These are phyloP conservation scores for Fusarium robinianum DNA, from an alignment of 2,329 filamentous ascomycete species.

Conservation along the genomic window DNA sequence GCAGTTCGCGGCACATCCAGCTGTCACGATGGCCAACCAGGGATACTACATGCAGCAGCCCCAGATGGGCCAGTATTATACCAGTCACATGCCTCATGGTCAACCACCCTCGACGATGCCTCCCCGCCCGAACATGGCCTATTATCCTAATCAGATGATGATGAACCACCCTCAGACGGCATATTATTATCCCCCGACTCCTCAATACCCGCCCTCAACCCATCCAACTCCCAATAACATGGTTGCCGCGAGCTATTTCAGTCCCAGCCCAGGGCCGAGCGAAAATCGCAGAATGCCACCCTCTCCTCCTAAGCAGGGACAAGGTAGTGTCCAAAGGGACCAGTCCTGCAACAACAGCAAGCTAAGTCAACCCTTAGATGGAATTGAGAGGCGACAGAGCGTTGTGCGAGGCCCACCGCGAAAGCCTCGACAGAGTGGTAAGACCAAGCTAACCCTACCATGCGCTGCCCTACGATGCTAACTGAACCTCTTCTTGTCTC, in stretches of 20 bases:
- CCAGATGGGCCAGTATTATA: slow-evolving; percentile 52
- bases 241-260: slow-evolving; percentile 44
- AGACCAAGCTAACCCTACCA: slow-evolving; percentile 36
- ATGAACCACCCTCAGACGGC: slow-evolving; percentile 48
- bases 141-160: slow-evolving; percentile 50
- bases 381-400: slow-evolving; percentile 29
- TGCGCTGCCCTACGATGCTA: slow-evolving; percentile 11
- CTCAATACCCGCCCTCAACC: slow-evolving; percentile 44
- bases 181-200: slow-evolving; percentile 52
- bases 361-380: slow-evolving; percentile 29
- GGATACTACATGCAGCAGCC: slow-evolving; percentile 55
- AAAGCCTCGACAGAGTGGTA: slow-evolving; percentile 63
- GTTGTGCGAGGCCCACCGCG: slow-evolving; percentile 43
- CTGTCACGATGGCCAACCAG: slow-evolving; percentile 47
- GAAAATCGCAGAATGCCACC: slow-evolving; percentile 33
- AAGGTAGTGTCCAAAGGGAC: slow-evolving; percentile 31
- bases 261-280: slow-evolving; percentile 27
- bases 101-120: slow-evolving; percentile 43
- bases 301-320: slow-evolving; percentile 27
- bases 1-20: slow-evolving; percentile 46
- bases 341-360: slow-evolving; percentile 16
- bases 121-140: slow-evolving; percentile 47
- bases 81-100: slow-evolving; percentile 45
- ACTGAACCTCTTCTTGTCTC: slow-evolving; percentile 12
- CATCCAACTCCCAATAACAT: slow-evolving; percentile 40